Percentiles rank a stretch among this genome's conserved stretches.
Conservation (phyloP, 140 eudicot genomes). For the Anethum foeniculum region DNA sequence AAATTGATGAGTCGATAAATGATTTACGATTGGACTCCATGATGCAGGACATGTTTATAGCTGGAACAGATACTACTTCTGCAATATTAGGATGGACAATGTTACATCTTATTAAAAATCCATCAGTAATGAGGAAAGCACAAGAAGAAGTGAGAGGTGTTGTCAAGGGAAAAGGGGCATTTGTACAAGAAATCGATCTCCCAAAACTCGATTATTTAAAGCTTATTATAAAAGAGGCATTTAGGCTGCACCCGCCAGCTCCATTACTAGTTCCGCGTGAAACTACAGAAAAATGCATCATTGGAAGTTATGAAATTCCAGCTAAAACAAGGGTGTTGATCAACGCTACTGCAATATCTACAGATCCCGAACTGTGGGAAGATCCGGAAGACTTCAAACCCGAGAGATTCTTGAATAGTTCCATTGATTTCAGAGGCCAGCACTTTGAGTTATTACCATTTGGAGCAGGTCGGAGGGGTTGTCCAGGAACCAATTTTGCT, state of each 20-base stretch:
- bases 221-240: constrained; percentile 17
- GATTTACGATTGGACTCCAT: no score
- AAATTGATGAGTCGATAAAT: no score
- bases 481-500: constrained; percentile 26
- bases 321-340: constrained; percentile 23
- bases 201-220: constrained; percentile 15
- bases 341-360: constrained; percentile 10
- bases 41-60: constrained; percentile 15
- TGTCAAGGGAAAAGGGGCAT: neutral
- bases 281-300: constrained; percentile 14
- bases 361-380: constrained; percentile 14
- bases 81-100: constrained; percentile 27
- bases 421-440: constrained; percentile 9
- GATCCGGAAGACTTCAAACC: constrained; percentile 18
- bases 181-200: constrained; percentile 20
- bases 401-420: constrained; percentile 19
- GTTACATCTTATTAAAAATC: constrained; percentile 7
- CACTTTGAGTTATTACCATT: constrained; percentile 24
- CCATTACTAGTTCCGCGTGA: constrained; percentile 22
- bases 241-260: constrained; percentile 28
- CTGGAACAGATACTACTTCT: constrained; percentile 15
- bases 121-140: constrained; percentile 21
- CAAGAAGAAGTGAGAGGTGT: constrained; percentile 24
- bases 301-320: constrained; percentile 19
- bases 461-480: constrained; percentile 24